These are phyloP conservation scores for Botrytis cinerea DNA, from an alignment of 2,329 filamentous ascomycete genomes.

Conservation along the genomic window DNA sequence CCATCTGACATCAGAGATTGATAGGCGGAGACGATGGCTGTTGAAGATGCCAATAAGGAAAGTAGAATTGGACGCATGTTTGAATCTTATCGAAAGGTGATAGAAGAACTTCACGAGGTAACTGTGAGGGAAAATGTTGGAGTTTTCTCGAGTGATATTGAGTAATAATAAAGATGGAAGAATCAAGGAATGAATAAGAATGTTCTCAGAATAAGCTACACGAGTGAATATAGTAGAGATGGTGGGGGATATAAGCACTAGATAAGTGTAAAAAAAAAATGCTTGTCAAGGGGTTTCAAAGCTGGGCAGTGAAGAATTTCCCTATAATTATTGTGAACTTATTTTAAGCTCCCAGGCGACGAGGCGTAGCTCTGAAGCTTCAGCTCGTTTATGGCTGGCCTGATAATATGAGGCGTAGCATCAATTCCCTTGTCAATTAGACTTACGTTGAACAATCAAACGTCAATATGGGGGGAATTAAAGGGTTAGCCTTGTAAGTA, in stretches of 20 bases:
- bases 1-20: not conserved
- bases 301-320: not conserved
- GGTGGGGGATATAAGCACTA: not conserved
- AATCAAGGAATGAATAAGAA: not conserved
- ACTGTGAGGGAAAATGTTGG: not conserved
- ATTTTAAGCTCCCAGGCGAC: slow-evolving; percentile 12
- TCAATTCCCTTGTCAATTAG: not conserved
- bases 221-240: not conserved
- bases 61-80: slow-evolving; percentile 35
- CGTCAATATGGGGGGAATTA: not conserved
- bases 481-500: slow-evolving; percentile 18
- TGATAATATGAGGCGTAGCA: slow-evolving; percentile 7
- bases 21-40: slow-evolving; percentile 30
- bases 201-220: not conserved
- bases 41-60: slow-evolving; percentile 13
- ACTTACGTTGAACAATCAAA: slow-evolving; percentile 12
- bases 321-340: not conserved
- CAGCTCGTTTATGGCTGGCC: not conserved
- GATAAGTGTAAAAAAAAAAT: slow-evolving; percentile 7
- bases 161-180: not conserved
- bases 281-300: not conserved
- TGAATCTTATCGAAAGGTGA: not conserved
- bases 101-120: not conserved
- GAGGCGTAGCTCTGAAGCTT: slow-evolving; percentile 3
- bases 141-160: not conserved